Evolutionary conservation across 768 basidiomycete species (phyloP).

Genomic region (Mycena floridula): DNA sequence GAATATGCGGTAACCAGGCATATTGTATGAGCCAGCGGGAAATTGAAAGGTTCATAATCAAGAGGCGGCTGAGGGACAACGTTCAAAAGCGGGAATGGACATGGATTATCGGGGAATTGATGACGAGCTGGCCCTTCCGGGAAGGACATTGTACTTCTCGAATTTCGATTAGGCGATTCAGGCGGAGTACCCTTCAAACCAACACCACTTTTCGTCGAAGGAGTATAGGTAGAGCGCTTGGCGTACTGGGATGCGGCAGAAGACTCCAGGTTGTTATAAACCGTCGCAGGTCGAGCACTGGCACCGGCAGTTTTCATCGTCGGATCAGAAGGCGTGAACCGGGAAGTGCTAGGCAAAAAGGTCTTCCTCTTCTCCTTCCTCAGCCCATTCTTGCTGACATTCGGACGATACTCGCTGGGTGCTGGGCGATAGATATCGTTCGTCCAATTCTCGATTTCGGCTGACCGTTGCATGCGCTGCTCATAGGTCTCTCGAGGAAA

Average conservation of each 20-base stretch:
- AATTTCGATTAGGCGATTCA: conserved; percentile 68
- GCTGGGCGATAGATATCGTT: conserved; percentile 94
- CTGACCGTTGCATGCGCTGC: conserved; percentile 82
- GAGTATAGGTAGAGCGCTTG: conserved; percentile 41
- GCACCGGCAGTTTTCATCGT: conserved; percentile 41
- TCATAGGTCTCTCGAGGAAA: conserved; percentile 92
- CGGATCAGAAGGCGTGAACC: conserved; percentile 75
- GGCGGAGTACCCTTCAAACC: conserved; percentile 61
- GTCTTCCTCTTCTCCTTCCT: conserved; percentile 46
- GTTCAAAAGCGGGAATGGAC: conserved; percentile 89
- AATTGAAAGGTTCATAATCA: conserved; percentile 94
- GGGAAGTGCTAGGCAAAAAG: conserved; percentile 62
- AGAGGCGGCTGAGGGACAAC: conserved; percentile 90
- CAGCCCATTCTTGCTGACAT: conserved; percentile 70
- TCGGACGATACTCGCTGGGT: conserved; percentile 86
- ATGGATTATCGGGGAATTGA: conserved; percentile 66
- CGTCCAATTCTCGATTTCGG: conserved; percentile 94
- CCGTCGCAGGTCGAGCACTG: conserved; percentile 50
- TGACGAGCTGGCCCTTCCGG: conserved; percentile 42
- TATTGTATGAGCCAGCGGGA: conserved; percentile 89
- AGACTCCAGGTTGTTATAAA: conserved; percentile 63
- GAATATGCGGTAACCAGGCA: conserved; percentile 98
- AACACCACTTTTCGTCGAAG: conserved; percentile 29
- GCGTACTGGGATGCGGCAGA: conserved; percentile 46
- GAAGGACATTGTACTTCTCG: conserved; percentile 80